Percentiles rank a stretch among this genome's conserved stretches.
Evolutionary conservation across 208 protist species (phyloP).

Genomic region (Trypanosoma vivax): DNA sequence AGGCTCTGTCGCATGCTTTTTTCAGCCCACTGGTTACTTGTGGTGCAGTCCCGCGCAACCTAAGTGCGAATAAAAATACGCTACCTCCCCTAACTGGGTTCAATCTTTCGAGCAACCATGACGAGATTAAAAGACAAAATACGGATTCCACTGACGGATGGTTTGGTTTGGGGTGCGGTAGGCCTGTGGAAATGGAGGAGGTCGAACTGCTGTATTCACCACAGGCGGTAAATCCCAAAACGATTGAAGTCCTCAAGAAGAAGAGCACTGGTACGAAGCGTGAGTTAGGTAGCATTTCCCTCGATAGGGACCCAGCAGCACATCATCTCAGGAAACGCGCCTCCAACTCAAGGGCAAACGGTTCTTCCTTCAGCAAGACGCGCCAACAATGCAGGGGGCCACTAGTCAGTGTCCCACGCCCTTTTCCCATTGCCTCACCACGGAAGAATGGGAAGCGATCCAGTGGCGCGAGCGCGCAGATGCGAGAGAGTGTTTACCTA

Average conservation of each 20-base stretch:
- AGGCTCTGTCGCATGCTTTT: slow-evolving; percentile 77
- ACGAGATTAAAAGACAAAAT: background rate
- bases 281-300: too few species aligned
- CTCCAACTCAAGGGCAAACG: too few species aligned
- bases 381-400: too few species aligned
- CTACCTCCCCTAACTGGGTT: background rate
- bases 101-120: background rate
- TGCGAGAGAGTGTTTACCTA: too few species aligned
- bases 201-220: slow-evolving; percentile 3
- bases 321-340: too few species aligned
- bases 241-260: background rate
- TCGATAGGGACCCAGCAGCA: too few species aligned
- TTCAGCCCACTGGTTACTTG: slow-evolving; percentile 32
- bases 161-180: slow-evolving; percentile 15
- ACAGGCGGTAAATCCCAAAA: background rate
- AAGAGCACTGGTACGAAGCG: too few species aligned
- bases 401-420: too few species aligned
- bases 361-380: too few species aligned
- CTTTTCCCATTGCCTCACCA: too few species aligned
- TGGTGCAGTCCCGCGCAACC: background rate
- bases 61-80: background rate
- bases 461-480: too few species aligned
- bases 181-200: slow-evolving; percentile 4
- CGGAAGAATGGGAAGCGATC: too few species aligned
- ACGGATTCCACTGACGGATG: slow-evolving; percentile 6